Base-by-base conservation (phyloP, 805 yeast genomes). In the Lipomyces japonicus region DNA sequence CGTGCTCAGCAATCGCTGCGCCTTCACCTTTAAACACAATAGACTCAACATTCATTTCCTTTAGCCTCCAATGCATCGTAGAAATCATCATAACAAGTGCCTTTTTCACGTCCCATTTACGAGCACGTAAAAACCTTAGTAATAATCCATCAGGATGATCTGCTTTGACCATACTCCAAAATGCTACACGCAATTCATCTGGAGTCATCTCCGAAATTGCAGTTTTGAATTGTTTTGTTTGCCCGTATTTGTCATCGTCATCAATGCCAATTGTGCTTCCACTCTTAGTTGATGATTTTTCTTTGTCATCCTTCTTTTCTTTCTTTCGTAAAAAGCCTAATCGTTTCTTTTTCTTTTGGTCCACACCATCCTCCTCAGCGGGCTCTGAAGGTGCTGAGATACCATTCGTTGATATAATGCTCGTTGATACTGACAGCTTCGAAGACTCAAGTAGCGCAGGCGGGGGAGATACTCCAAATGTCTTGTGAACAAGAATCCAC, bases 51-150 rank as follows among this genome's bases (percentile, higher is more conserved):
- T 79, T 71, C 48, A 75, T 74, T 54, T 78, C 84, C 37, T 75
- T 73, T 14, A 71, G 55, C 64, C 97, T 80, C 98, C 98, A 93
- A 55, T 78, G 79, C 72, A 93, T 96, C 70, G 96, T 90, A 55
- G 78, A 81, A 52, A 75, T 79, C 66, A 76, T 89, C 98, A 93
- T 93, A 54, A 76, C 79, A 63, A 77, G 76, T 25, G 98, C 86
- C 63, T 82, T 79, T 52, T 72, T 76, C 28, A 90, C 74, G 63
- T 89, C 96, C 65, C 93, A 93, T 75, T 89, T 90, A 71, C 98
- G 82, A 7, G 98, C 98, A 65, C 97, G 81, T 57, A 93, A 74
- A 70, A 93, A 93, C 62, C 98, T 82, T 55, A 82, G 68, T 64
- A 75, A 71, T 2, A 93, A 77, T 14, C 96, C 87, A 67, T 93